Base-by-base conservation (phyloP, 495 filamentous ascomycete species). In the Pseudevernia furfuracea region DNA sequence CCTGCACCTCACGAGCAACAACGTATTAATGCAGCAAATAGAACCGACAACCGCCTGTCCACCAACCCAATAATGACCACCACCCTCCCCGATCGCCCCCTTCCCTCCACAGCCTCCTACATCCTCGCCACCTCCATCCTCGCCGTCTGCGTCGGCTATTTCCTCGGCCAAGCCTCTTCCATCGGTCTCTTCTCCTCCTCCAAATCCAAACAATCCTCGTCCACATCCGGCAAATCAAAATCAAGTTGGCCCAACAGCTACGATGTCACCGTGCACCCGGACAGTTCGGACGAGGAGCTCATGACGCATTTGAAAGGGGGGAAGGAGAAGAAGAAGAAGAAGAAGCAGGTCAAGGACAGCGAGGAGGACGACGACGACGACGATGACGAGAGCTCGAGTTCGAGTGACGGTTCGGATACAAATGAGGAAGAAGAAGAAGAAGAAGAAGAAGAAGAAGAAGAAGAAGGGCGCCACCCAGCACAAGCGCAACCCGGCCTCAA, bases 101-200 rank as follows among this genome's bases (percentile, higher is more conserved):
- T 76, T 12, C 80, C 81, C 5, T 80, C 79, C 23, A 82, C 78
- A 21, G 71, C 77, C 23, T 75, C 80, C 43, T 78, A 80, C 65
- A 71, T 89, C 46, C 72, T 91, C 55, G 82, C 85, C 34, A 89
- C 87, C 19, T 80, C 80, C 65, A 82, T 90, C 67, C 70, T 90
- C 60, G 80, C 84, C 68, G 82, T 85, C 67, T 70, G 89, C 64
- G 78, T 81, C 7, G 88, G 89, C 70, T 91, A 89, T 74, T 82
- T 88, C 71, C 73, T 81, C 72, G 80, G 80, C 67, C 80, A 82
- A 74, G 81, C 77, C 43, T 71, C 76, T 37, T 77, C 79, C 36
- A 69, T 83, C 19, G 76, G 75, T 46, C 70, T 83, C 12, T 82
- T 82, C 72, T 56, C 64, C 28, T 30, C 63, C 25, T 1, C 17